phyloP scores from a whole-genome alignment of 2,329 filamentous ascomycete species.

The Stromatinia cepivora region DNA sequence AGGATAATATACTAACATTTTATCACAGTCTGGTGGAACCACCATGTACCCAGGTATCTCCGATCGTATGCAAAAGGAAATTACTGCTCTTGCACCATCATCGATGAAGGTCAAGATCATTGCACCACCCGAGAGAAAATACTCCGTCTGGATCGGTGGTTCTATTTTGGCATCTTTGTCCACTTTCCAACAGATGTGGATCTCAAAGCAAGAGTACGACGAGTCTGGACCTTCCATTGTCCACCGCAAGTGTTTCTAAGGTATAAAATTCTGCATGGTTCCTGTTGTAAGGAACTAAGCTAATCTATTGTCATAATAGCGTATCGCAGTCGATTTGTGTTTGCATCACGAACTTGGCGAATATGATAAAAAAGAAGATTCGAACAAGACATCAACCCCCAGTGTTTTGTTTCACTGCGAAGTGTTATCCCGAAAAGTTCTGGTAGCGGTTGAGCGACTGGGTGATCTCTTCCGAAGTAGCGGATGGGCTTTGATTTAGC shows the following conservation, averaged over 20 bases:
- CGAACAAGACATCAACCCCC: constrained; percentile 35
- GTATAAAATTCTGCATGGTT: constrained; percentile 45
- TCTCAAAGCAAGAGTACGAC: constrained; percentile 99
- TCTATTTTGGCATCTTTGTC: constrained; percentile 99
- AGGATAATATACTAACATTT: constrained; percentile 28
- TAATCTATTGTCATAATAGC: constrained; percentile 20
- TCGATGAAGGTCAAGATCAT: constrained; percentile 99
- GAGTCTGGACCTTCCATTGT: constrained; percentile 99
- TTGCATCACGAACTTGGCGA: constrained; percentile 41
- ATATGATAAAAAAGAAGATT: constrained; percentile 40
- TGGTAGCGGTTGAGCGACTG: constrained; percentile 40
- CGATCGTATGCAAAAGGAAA: constrained; percentile 99
- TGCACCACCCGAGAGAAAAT: constrained; percentile 99
- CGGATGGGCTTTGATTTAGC: constrained; percentile 35
- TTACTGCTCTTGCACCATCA: constrained; percentile 96
- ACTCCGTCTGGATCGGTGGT: constrained; percentile 99
- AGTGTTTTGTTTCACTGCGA: constrained; percentile 37
- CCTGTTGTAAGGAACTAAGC: background rate
- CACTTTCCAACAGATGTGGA: constrained; percentile 99
- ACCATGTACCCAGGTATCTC: constrained; percentile 99
- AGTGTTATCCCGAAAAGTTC: constrained; percentile 42
- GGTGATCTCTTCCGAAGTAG: constrained; percentile 37
- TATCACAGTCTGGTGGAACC: constrained; percentile 89
- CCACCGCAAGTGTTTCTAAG: constrained; percentile 99
- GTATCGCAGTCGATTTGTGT: constrained; percentile 36